Conservation (phyloP, 1,284 basidiomycete species). For the Microbotryum silenes-acaulis region DNA sequence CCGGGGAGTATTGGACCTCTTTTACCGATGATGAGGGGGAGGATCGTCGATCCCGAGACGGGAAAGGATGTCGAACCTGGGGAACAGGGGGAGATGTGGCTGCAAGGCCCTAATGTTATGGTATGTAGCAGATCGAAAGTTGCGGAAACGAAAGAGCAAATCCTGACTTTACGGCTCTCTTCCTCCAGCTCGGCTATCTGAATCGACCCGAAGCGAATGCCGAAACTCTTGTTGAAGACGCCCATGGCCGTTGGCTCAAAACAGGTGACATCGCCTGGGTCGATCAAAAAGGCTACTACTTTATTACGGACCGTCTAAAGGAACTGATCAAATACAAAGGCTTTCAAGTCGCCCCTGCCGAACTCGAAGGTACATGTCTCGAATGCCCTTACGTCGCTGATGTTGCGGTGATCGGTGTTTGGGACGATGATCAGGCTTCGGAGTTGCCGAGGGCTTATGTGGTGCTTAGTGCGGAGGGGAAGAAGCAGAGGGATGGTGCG, state of each 20-base stretch:
- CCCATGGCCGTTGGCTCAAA: conserved; percentile 30
- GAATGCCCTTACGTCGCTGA: conserved; percentile 30
- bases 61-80: conserved; percentile 45
- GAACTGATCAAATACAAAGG: conserved; percentile 34
- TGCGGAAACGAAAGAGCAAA: conserved; percentile 2
- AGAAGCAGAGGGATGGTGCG: conserved; percentile 29
- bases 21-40: conserved; percentile 67
- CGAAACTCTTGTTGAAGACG: conserved; percentile 32
- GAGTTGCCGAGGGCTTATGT: conserved; percentile 34
- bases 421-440: conserved; percentile 20
- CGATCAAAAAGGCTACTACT: conserved; percentile 28
- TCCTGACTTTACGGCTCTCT: not conserved
- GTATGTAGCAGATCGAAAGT: not conserved
- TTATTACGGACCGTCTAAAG: conserved; percentile 34
- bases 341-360: conserved; percentile 12
- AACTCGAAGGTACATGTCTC: conserved; percentile 20
- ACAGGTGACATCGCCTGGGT: conserved; percentile 34
- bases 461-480: conserved; percentile 27
- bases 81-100: conserved; percentile 68
- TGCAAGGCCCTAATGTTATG: conserved; percentile 55
- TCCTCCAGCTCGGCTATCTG: conserved; percentile 37
- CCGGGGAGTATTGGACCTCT: conserved; percentile 62
- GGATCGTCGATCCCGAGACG: conserved; percentile 58
- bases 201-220: conserved; percentile 35
- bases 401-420: conserved; percentile 32